phyloP scores from a whole-genome alignment of 2,329 filamentous ascomycete genomes.

The Chrysoporthe puriensis region DNA sequence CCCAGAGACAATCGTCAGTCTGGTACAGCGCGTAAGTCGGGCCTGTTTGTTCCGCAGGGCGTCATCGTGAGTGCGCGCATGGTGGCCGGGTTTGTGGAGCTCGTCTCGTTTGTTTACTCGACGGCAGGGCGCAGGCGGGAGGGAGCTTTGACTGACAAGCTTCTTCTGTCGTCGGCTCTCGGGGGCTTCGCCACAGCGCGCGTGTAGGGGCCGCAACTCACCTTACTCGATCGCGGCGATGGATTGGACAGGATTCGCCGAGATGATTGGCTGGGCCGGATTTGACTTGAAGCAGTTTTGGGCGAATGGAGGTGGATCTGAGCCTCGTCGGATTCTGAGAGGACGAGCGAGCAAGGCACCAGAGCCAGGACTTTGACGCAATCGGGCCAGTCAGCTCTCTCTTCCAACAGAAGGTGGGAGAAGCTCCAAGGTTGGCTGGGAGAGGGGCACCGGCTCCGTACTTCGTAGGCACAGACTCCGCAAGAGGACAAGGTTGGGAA shows the following conservation, averaged over 20 bases:
- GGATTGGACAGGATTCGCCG: constrained; percentile 16
- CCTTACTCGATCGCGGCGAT: constrained; percentile 28
- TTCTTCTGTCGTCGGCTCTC: neutral
- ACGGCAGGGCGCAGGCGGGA: neutral
- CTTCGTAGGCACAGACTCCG: constrained; percentile 6
- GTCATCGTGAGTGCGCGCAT: constrained; percentile 6
- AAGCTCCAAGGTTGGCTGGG: constrained; percentile 10
- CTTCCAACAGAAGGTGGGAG: constrained; percentile 8
- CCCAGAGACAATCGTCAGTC: constrained; percentile 20
- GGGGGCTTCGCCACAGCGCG: constrained; percentile 5
- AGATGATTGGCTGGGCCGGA: constrained; percentile 29
- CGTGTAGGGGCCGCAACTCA: constrained; percentile 20
- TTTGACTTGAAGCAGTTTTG: constrained; percentile 26
- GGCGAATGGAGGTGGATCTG: constrained; percentile 31
- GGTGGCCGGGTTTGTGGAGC: constrained; percentile 14
- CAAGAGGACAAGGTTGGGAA: constrained; percentile 10
- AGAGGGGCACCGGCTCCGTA: constrained; percentile 15
- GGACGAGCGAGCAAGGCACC: constrained; percentile 20
- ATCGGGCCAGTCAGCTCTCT: constrained; percentile 27
- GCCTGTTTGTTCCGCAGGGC: neutral
- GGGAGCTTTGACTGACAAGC: constrained; percentile 1
- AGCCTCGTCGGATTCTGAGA: constrained; percentile 26
- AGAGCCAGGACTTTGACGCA: constrained; percentile 6
- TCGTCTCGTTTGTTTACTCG: constrained; percentile 26
- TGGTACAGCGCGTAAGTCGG: neutral